Evolutionary conservation across 768 basidiomycete species (phyloP), one percentile per base, ranked within the genome.

Genomic region (Nidula microcarpa): DNA sequence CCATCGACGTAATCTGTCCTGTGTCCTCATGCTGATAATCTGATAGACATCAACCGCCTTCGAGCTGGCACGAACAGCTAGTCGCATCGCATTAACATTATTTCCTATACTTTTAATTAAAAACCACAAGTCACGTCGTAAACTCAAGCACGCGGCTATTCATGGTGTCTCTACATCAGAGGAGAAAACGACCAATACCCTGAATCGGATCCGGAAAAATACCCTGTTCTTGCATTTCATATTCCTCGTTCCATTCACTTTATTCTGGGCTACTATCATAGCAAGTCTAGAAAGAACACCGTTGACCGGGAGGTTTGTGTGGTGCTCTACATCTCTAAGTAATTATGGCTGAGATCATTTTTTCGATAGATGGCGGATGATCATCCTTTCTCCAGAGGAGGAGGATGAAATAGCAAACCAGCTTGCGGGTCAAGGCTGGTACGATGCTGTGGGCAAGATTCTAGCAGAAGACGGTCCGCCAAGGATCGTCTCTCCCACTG

Each of bases 301-400:
- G 2, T 71, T 94, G 50, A 92, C 91, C n/a, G 91, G 91, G 65
- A 79, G 91, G 89, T 91, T 56, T 49, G 85, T 71, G 23, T 23
- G 4, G 23, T 23, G 23, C 23, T 23, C 23, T 23, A 23, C 23
- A 23, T 23, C 23, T 23, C 23, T 23, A 23, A 23, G 23, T 23
- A 54, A 37, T 30, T 13, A 30, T n/a, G 39, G 39, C 39, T 41
- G 23, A 23, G 23, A 23, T 23, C 23, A 23, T 41, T 16, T 41
- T 41, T 30, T 51, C n/a, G 6, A 32, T 32, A 92, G 93, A 62
- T 91, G 89, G 87, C 80, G 94, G 50, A 68, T 94, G 59, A 95
- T 97, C 55, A 75, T 95, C 7, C 78, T 97, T 13, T 94, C 92
- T 3, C 94, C 94, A 1, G 89, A 93, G 59, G 94, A 97, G 69